A percentile compares a stretch with the other conserved stretches of the same genome.
Conservation (phyloP, 2,329 filamentous ascomycete species). For the Colletotrichum incanum region DNA sequence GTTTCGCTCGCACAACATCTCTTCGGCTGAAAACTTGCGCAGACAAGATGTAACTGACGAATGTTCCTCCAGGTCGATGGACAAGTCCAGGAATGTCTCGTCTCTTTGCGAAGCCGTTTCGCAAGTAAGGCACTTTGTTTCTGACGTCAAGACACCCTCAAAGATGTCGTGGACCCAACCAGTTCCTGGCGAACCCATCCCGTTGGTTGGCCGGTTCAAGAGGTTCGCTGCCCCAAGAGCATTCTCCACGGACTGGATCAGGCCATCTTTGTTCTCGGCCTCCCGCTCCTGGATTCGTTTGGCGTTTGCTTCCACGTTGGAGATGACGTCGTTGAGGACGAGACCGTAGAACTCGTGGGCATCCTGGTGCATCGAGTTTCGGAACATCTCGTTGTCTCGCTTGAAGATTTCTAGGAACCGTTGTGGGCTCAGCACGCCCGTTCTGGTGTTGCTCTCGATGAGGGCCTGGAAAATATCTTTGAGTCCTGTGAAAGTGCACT, state of each 20-base stretch:
- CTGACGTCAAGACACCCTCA: conserved; percentile 93
- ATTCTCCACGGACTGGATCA: conserved; percentile 67
- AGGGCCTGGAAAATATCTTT: conserved; percentile 97
- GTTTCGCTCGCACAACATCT: conserved; percentile 98
- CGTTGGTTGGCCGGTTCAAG: conserved; percentile 51
- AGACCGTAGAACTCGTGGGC: conserved; percentile 97
- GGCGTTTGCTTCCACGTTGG: conserved; percentile 92
- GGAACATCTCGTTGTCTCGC: conserved; percentile 96
- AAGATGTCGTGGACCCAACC: conserved; percentile 98
- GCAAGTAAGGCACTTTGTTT: conserved; percentile 96
- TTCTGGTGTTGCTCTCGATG: conserved; percentile 84
- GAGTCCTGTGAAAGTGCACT: conserved; percentile 93
- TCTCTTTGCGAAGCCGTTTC: conserved; percentile 96
- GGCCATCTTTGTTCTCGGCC: conserved; percentile 57
- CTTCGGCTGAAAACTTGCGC: conserved; percentile 95
- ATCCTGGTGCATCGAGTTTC: conserved; percentile 97
- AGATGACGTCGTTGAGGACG: conserved; percentile 94
- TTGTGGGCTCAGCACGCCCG: conserved; percentile 91
- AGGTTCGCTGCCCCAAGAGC: conserved; percentile 52
- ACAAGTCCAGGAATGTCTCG: conserved; percentile 95
- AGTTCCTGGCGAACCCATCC: conserved; percentile 73
- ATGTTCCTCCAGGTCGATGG: conserved; percentile 95
- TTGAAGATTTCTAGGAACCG: conserved; percentile 95
- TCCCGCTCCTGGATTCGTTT: conserved; percentile 72
- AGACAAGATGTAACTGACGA: conserved; percentile 97